A percentile compares a stretch with the other conserved stretches of the same genome.
Evolutionary conservation across 2,329 filamentous ascomycete species (phyloP).

Genomic region (Chalaropsis thielavioides): DNA sequence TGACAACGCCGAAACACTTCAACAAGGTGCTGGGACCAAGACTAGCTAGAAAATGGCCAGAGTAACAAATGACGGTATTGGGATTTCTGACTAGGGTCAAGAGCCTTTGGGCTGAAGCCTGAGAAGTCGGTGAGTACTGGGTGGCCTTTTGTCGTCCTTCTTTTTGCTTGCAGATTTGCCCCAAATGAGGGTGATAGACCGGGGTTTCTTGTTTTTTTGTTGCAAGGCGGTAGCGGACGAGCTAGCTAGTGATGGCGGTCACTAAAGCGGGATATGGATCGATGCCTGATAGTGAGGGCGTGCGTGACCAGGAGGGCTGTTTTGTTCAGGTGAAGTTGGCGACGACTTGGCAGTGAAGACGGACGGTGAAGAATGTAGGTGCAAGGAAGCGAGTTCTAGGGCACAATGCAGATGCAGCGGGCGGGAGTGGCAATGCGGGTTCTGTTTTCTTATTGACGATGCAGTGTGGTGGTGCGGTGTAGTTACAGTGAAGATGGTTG

Average conservation of each 20-base stretch:
- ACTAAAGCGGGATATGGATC: not conserved
- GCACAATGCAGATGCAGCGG: too few species aligned
- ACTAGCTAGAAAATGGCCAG: not conserved
- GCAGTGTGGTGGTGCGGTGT: not conserved
- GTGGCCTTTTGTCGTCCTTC: not conserved
- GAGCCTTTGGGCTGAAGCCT: not conserved
- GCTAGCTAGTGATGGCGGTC: not conserved
- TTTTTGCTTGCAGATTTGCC: not conserved
- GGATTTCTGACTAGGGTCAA: not conserved
- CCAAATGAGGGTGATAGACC: not conserved
- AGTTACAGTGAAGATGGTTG: not conserved
- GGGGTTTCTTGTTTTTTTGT: too few species aligned
- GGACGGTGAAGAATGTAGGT: not conserved
- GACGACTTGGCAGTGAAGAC: not conserved
- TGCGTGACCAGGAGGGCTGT: not conserved
- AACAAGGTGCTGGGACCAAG: not conserved
- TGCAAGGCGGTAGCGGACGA: not conserved
- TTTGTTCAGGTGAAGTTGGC: not conserved
- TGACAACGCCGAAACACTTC: not conserved
- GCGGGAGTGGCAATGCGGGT: not conserved
- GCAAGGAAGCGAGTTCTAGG: not conserved
- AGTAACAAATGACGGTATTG: not conserved
- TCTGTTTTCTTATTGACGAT: not conserved
- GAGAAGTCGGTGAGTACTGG: not conserved
- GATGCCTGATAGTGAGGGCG: not conserved